Evolutionary conservation across 2,329 filamentous ascomycete genomes (phyloP), one percentile per base, ranked within the genome.

Genomic region (Alternaria brassicae): DNA sequence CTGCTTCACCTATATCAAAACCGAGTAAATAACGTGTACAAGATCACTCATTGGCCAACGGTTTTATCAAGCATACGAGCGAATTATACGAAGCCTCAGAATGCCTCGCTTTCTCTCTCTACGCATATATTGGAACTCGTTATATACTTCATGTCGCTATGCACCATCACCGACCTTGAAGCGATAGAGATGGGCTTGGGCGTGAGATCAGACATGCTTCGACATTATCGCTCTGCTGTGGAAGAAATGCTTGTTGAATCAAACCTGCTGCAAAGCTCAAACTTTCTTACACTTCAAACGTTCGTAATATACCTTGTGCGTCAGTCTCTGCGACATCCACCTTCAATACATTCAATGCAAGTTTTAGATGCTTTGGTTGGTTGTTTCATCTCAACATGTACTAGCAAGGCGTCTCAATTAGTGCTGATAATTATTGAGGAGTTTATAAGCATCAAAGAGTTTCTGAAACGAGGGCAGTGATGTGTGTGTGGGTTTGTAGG

Each of bases 401-500:
- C 9, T 6, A 21, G 44, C 2, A 10, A 23, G 15, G 21, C 17
- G 44, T 47, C 2, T 4, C 17, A 21, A 34, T 23, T 9, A 47
- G 44, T 23, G 44, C 8, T 47, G 3, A 15, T 34, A 23, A 9
- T 6, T 2, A 10, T 9, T 8, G 17, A 47, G 0, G 3, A 6
- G 2, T 4, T 2, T 23, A 2, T 9, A 17, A 2, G 2, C 2
- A 15, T n/a, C 4, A 0, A 6, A n/a, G 6, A 10, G 27, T 6
- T 1, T 21, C 17, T 19, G 13, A 10, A 4, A 4, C 2, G 6
- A 8, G 1, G 10, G 2, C 4, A 34, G 15, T 1, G n/a, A 6
- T 32, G 0, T 21, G 5, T 30, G 9, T 32, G 17, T 32, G 13
- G 13, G 17, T n/a, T 2, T 32, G 2, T 7, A 15, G 34, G 44